A percentile compares a stretch with the other conserved stretches of the same genome.
Conservation (phyloP, 345 rosid species). For the Excoecaria cochinchinensis region DNA sequence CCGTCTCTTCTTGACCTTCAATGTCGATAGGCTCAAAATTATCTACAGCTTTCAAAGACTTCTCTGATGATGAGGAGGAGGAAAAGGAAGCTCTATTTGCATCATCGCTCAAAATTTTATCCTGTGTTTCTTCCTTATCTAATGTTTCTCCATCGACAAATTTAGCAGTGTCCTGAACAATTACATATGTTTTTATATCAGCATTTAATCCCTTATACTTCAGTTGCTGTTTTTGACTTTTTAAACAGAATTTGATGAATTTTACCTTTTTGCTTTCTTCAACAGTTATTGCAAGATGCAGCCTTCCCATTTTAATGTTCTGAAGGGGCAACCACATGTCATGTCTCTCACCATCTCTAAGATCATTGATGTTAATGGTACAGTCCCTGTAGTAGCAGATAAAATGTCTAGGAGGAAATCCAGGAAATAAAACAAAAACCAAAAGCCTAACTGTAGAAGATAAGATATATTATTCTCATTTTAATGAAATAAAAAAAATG, state of each 20-base stretch:
- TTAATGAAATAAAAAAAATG: background rate
- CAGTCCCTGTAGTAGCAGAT: slow-evolving; percentile 49
- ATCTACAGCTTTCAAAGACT: slow-evolving; percentile 52
- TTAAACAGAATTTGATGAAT: slow-evolving; percentile 3
- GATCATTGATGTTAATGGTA: slow-evolving; percentile 54
- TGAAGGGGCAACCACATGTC: slow-evolving; percentile 90
- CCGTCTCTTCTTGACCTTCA: slow-evolving; percentile 72
- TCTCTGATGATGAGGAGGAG: slow-evolving; percentile 35
- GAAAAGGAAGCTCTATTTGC: slow-evolving; percentile 46
- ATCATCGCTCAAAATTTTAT: slow-evolving; percentile 37
- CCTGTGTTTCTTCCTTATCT: slow-evolving; percentile 36
- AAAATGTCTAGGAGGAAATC: background rate
- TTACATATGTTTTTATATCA: slow-evolving; percentile 9
- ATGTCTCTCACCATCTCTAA: slow-evolving; percentile 70
- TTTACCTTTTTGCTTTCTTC: slow-evolving; percentile 56
- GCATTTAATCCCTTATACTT: background rate
- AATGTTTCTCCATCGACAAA: slow-evolving; percentile 34
- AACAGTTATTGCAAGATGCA: slow-evolving; percentile 76
- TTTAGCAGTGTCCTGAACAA: slow-evolving; percentile 35
- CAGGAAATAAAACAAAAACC: background rate
- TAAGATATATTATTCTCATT: background rate
- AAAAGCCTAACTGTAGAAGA: background rate
- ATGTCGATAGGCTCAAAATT: slow-evolving; percentile 72
- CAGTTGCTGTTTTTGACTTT: background rate
- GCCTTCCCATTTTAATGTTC: slow-evolving; percentile 74